Base-by-base conservation (phyloP, 176 grass and related monocot genomes). In the Phoenix dactylifera region DNA sequence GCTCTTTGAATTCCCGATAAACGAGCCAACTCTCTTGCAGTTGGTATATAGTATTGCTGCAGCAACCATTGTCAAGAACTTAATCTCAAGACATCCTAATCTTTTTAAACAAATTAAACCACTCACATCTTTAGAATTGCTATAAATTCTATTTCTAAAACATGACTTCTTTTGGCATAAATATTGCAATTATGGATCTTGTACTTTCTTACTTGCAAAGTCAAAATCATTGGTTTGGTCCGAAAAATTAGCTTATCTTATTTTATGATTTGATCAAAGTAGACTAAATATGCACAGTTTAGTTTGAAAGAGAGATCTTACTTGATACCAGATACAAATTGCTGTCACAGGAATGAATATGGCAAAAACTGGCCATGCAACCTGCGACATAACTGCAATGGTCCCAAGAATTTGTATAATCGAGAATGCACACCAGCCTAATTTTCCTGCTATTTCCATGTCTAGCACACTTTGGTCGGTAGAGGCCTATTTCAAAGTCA, bases 281-380 rank as follows among this genome's bases (percentile, higher is more conserved):
- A 44, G 3, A 70, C 17, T 65, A 63, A 51, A 59, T 70, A 57
- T 16, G 3, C 16, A 26, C 14, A 6, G 24, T 16, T 24, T 30
- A 1, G 5, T 28, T 32, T 72, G 39, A 28, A 48, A 52, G 4
- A 67, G 59, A 74, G 23, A 16, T 79, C 81, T 75, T 97, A 97
- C 93, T 60, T 91, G 87, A 68, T 67, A 91, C 63, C 69, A 62
- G 50, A 80, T 74, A 57, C 87, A 91, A 70, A 88, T 58, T 48
- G 76, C 59, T 6, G 84, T 91, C 54, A 97, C 87, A 26, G 93
- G 93, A 85, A 97, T 17, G 25, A 97, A 91, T 65, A 97, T 91
- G 48, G 59, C 84, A 73, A 97, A 91, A 62, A 97, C 84, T 56
- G 84, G 93, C 93, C 93, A 97, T 72, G 93, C 93, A 59, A 97